Evolutionary conservation across 345 rosid genomes (phyloP), one percentile per base, ranked within the genome.

Genomic region (Abelmoschus esculentus): DNA sequence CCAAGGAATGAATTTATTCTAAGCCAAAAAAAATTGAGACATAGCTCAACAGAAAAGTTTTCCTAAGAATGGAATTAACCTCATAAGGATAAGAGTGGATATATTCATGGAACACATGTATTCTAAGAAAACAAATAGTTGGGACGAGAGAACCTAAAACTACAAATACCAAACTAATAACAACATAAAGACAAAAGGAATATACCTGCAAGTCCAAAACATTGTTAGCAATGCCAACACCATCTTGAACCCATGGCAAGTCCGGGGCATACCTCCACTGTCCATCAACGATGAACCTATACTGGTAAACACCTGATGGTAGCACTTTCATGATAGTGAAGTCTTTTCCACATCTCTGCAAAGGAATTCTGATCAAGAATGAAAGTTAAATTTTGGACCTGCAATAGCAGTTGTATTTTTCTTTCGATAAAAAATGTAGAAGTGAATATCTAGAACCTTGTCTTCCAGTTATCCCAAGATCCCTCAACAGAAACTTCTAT

Each of bases 261-360:
- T 92, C 98, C 32, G 96, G 89, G 66, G 89, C 83, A 78, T 86
- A 83, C 83, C 84, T 89, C 92, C 90, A 81, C 73, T 86, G 96
- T 57, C 98, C 98, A 84, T 96, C 99, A 36, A 92, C 96, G 72
- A 96, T 73, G 78, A 92, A 92, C 80, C 92, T 79, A 67, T 92
- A 96, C 71, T 87, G 97, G 75, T 96, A 96, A 63, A 92, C 92
- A 9, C 99, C 99, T 31, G 98, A 92, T 29, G 98, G 96, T 71
- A 96, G 82, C 52, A 96, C 98, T 80, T 91, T 96, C 98, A 96
- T 87, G 31, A 96, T 89, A 8, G 90, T 84, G 77, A 82, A 89
- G 83, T 96, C 99, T 85, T 90, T 96, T 44, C 97, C 96, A 65
- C 96, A 89, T 84, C 87, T 89, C 83, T 96, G 93, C 67, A 96